Evolutionary conservation across 768 basidiomycete genomes (phyloP), one percentile per base, ranked within the genome.

Genomic region (Tylopilus subfusipes): DNA sequence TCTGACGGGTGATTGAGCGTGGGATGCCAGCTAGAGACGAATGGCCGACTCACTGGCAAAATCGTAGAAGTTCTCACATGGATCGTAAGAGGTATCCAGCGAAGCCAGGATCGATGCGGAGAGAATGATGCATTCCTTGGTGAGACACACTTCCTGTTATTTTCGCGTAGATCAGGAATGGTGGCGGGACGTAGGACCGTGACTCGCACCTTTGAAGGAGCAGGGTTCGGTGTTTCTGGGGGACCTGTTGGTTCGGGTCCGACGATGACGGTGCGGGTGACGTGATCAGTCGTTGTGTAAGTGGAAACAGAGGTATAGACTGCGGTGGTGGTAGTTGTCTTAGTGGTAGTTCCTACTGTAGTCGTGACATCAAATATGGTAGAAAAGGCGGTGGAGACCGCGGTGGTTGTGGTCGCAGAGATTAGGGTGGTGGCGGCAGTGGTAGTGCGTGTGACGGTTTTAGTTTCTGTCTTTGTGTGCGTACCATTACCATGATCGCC

Each of bases 1-100:
- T 87, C 91, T 95, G 50, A 16, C 13, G 29, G 7, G 44, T 38
- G 33, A 36, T 18, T 56, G 19, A 60, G 59, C 21, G 42, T 36
- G 50, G 52, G 39, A 33, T 48, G 33, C 24, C 46, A n/a, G 42
- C 12, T 38, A 11, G 22, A 29, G 36, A 40, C 21, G 46, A 19
- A 50, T 31, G 30, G 50, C 33, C 13, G 10, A 84, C 91, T 63
- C 64, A 95, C 93, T 95, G 11, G 94, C 84, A 72, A 85, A 98
- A 58, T 87, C 82, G 66, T 94, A 98, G 69, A 98, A 97, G 71
- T 93, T 88, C 61, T 98, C 90, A 71, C 97, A 99, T 0, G 97
- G 97, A 66, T 98, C 93, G 60, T 88, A 79, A 10, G 83, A 76
- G 11, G 79, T 80, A 66, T 99, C 95, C 21, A 98, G 71, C 1